Evolutionary conservation across 2,329 filamentous ascomycete species (phyloP).

Genomic region (Neopestalotiopsis sp.): DNA sequence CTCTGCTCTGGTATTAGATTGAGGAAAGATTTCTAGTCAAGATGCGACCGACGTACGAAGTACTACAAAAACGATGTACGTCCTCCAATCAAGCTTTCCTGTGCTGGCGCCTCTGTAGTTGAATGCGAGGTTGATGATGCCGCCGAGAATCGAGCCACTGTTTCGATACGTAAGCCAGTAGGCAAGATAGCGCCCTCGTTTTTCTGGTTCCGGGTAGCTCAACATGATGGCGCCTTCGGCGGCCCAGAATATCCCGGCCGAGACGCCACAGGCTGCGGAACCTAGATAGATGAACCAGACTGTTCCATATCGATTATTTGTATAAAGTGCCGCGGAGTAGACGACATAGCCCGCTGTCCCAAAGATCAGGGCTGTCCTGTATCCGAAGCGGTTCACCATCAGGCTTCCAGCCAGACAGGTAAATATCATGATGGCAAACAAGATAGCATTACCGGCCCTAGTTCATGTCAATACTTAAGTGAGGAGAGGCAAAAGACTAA

Average conservation of each 20-base stretch:
- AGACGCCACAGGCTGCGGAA: slow-evolving; percentile 46
- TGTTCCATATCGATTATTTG: slow-evolving; percentile 49
- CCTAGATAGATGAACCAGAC: slow-evolving; percentile 51
- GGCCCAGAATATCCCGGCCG: slow-evolving; percentile 30
- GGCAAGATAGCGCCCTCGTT: slow-evolving; percentile 20
- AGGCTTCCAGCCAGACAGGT: slow-evolving; percentile 17
- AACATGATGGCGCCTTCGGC: slow-evolving; percentile 19
- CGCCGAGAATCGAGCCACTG: slow-evolving; percentile 23
- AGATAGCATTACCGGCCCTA: slow-evolving; percentile 20
- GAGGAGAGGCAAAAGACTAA: too few relatives aligned
- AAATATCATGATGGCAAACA: slow-evolving; percentile 19
- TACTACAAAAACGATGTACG: slow-evolving; percentile 33
- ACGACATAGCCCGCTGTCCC: slow-evolving; percentile 50
- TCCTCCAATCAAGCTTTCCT: slow-evolving; percentile 33
- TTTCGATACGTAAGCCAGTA: slow-evolving; percentile 31
- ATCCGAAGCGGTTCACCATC: slow-evolving; percentile 18
- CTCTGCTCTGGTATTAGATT: neutral
- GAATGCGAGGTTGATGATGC: slow-evolving; percentile 26
- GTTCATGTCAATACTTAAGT: neutral
- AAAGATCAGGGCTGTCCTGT: slow-evolving; percentile 37
- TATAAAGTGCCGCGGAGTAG: slow-evolving; percentile 49
- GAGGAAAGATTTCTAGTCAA: neutral
- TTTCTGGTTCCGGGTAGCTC: slow-evolving; percentile 18
- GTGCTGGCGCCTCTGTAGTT: slow-evolving; percentile 29
- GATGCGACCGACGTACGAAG: slow-evolving; percentile 26